Base-by-base conservation (phyloP, 148 eudicot genomes). In the Selenicereus undatus region DNA sequence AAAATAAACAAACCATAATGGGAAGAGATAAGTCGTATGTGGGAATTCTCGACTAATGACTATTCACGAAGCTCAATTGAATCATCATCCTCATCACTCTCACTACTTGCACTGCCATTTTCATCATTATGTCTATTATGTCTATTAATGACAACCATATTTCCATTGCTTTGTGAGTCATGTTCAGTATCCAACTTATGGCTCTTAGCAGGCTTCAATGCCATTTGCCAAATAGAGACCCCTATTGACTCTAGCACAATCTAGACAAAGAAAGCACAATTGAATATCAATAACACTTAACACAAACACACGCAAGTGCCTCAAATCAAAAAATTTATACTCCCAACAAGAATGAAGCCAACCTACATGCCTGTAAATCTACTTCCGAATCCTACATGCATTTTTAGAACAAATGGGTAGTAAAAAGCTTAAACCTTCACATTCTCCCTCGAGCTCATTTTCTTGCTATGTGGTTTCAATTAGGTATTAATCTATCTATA, bases 201-300 rank as follows among this genome's bases (percentile, higher is more conserved):
- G 74, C 35, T 43, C 68, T 76, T 66, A 27, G 58, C 66, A 13
- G 97, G 93, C 51, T 86, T 87, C 11, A 86, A 86, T 22, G 97
- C 93, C 91, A 95, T 92, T 88, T 95, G 97, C 97, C 97, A 95
- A 70, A 95, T 91, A 3, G 98, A 88, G 51, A 89, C 89, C 62
- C 93, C 97, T 52, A 93, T 83, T 4, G 97, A 85, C 71, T 91
- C 93, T 78, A 95, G 86, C 83, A 89, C 97, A 80, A 80, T 86
- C 99, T 95, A 86, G 84, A 64, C 30, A 24, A 22, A 24, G 5
- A n/a, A 60, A 21, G 27, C 5, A 64, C 17, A 54, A 70, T 1
- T 24, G 76, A 24, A 8, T 29, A 24, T 42, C 32, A 32, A 32
- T 32, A 32, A 32, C 32, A 0, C 32, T 2, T 32, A 32, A 32